Percentiles rank a stretch among this genome's conserved stretches.
Evolutionary conservation across 441 rosid species (phyloP).

Genomic region (Euphorbia corollata): DNA sequence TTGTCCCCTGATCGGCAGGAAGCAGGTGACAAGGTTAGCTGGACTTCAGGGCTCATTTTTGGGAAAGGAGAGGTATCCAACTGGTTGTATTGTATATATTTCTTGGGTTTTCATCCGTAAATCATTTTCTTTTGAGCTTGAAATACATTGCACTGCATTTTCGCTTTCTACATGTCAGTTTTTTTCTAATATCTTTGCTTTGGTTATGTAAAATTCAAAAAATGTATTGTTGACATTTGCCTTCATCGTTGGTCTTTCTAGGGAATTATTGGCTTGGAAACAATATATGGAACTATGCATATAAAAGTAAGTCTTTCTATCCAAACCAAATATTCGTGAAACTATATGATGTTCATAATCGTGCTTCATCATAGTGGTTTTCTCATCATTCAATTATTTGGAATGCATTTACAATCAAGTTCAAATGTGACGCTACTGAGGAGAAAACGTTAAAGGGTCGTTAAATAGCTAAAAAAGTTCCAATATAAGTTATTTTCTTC

Average conservation of each 20-base stretch:
- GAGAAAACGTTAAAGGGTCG: neutral
- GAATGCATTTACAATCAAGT: neutral
- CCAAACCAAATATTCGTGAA: neutral
- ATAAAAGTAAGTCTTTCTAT: conserved; percentile 52
- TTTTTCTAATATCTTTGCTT: neutral
- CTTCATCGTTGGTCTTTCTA: conserved; percentile 24
- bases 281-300: conserved; percentile 72
- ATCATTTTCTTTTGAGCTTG: neutral
- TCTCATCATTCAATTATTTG: neutral
- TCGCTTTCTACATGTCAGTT: neutral
- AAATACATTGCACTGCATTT: neutral
- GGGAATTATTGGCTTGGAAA: conserved; percentile 84
- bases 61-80: conserved; percentile 88
- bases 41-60: conserved; percentile 88
- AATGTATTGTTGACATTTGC: conserved; percentile 1
- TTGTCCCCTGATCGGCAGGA: conserved; percentile 59
- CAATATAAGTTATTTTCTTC: too few species aligned
- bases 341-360: neutral
- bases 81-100: conserved; percentile 4
- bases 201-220: neutral
- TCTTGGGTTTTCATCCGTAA: neutral
- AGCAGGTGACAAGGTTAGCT: conserved; percentile 47
- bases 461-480: neutral
- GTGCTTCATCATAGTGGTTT: neutral
- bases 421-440: neutral